These are phyloP conservation scores for Lentinula raphanica DNA, from an alignment of 768 basidiomycete species.

Conservation along the genomic window DNA sequence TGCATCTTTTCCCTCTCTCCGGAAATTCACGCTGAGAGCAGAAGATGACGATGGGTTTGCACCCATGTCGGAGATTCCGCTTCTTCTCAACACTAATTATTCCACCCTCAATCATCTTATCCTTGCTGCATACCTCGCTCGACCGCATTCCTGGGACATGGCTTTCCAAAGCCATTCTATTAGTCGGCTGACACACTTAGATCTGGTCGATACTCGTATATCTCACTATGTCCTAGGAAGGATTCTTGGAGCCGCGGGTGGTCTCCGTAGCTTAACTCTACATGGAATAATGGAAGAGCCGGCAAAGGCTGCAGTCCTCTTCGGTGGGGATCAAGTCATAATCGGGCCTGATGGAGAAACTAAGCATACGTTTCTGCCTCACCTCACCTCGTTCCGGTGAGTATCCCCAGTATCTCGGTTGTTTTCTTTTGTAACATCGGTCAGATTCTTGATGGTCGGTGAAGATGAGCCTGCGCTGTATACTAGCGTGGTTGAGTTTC, in stretches of 20 bases:
- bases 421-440: neutral
- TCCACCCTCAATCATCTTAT: constrained; percentile 54
- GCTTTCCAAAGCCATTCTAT: constrained; percentile 61
- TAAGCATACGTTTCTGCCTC: constrained; percentile 55
- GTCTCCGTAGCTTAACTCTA: constrained; percentile 53
- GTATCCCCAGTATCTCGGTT: neutral
- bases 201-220: constrained; percentile 67
- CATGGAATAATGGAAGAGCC: constrained; percentile 65
- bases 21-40: constrained; percentile 62
- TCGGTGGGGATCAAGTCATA: constrained; percentile 57
- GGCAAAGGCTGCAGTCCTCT: constrained; percentile 50
- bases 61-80: constrained; percentile 63
- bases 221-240: constrained; percentile 58
- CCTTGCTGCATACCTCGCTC: constrained; percentile 63
- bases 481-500: constrained; percentile 48
- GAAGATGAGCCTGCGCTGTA: constrained; percentile 52
- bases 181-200: constrained; percentile 62
- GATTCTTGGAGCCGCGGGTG: constrained; percentile 55
- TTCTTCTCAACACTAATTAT: constrained; percentile 57
- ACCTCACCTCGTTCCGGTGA: constrained; percentile 51
- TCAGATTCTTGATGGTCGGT: constrained; percentile 51
- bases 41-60: constrained; percentile 70
- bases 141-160: constrained; percentile 62
- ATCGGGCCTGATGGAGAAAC: constrained; percentile 26
- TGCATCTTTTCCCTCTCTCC: constrained; percentile 53